Evolutionary conservation across 306 rosid species (phyloP).

Genomic region (Psophocarpus tetragonolobus): DNA sequence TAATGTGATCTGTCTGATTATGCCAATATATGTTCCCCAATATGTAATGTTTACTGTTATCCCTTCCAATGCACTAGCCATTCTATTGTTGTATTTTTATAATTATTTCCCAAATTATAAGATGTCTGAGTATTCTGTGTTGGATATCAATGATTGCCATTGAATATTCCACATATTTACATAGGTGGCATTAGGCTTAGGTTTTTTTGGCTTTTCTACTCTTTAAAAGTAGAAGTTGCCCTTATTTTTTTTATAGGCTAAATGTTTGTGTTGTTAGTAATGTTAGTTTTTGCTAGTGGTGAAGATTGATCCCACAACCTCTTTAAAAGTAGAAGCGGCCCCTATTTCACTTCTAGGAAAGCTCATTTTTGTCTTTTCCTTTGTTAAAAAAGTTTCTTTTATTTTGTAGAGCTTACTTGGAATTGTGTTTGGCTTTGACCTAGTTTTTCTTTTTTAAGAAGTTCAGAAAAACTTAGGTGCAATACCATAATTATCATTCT

Average conservation of each 20-base stretch:
- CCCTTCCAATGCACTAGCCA: background rate
- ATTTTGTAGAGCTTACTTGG: background rate
- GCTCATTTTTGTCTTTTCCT: background rate
- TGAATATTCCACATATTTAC: constrained; percentile 1
- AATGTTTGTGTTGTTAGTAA: too few relatives aligned
- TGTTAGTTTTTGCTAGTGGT: too few relatives aligned
- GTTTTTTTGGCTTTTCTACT: background rate
- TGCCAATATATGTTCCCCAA: background rate
- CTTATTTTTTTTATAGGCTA: too few relatives aligned
- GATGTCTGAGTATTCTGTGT: background rate
- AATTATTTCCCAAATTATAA: background rate
- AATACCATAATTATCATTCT: background rate
- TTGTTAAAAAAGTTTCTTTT: background rate
- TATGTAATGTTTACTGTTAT: constrained; percentile 6
- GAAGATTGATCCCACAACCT: too few relatives aligned
- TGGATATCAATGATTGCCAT: constrained; percentile 19
- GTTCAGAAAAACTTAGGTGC: background rate
- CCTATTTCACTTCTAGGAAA: background rate
- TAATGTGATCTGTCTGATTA: constrained; percentile 15
- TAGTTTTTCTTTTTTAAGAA: background rate
- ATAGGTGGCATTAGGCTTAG: background rate
- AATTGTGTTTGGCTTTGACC: background rate
- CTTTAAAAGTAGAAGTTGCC: background rate
- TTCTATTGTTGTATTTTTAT: background rate
- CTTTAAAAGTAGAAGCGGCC: background rate